Percentiles rank a stretch among this genome's conserved stretches.
Conservation (phyloP, 495 filamentous ascomycete species). For the Aspergillus haitiensis region DNA sequence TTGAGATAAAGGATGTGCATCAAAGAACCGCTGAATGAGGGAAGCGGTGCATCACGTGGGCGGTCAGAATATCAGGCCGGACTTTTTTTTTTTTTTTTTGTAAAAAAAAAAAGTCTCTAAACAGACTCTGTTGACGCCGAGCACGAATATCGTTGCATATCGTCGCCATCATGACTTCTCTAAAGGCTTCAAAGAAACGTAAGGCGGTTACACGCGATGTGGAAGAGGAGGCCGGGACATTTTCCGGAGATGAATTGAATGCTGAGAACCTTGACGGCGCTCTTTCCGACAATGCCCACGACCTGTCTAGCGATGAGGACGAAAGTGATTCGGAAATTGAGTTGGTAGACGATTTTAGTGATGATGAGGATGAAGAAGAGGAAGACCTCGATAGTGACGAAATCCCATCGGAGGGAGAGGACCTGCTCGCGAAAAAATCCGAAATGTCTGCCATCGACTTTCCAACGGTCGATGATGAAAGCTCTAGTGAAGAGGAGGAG, state of each 20-base stretch:
- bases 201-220: conserved; percentile 59
- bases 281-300: conserved; percentile 60
- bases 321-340: conserved; percentile 48
- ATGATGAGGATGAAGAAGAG: conserved; percentile 40
- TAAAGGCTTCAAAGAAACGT: conserved; percentile 53
- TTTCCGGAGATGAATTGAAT: conserved; percentile 67
- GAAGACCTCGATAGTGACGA: conserved; percentile 53
- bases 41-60: conserved; percentile 48
- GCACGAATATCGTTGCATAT: conserved; percentile 6
- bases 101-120: conserved; percentile 35
- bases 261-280: conserved; percentile 63
- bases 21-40: conserved; percentile 13
- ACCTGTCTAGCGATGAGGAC: conserved; percentile 44
- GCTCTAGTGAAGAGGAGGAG: conserved; percentile 30
- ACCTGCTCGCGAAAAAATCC: conserved; percentile 23
- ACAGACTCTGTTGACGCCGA: conserved; percentile 10
- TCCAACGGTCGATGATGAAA: conserved; percentile 18
- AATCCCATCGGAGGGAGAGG: conserved; percentile 49
- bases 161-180: conserved; percentile 36
- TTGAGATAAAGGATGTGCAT: background rate
- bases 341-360: conserved; percentile 48
- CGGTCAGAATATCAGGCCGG: conserved; percentile 32
- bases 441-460: conserved; percentile 22
- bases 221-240: conserved; percentile 50
- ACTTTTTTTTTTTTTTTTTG: conserved; percentile 11